These are phyloP conservation scores for Favolaschia claudopus DNA, from an alignment of 768 basidiomycete genomes.

Conservation along the genomic window DNA sequence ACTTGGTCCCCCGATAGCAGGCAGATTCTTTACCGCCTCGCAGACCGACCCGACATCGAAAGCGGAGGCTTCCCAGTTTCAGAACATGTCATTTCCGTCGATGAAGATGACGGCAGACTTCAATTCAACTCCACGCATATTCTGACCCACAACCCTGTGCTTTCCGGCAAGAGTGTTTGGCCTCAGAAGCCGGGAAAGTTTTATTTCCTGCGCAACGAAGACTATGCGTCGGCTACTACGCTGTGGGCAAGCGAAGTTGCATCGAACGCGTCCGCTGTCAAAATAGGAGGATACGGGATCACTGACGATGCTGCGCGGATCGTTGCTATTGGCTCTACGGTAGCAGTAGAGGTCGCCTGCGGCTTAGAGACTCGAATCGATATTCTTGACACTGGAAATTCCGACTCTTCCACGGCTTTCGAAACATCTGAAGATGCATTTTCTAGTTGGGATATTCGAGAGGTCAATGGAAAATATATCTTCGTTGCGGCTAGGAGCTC, in stretches of 20 bases:
- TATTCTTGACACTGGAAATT: background rate
- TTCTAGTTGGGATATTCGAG: slow-evolving; percentile 17
- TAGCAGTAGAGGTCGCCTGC: slow-evolving; percentile 20
- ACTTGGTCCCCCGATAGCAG: slow-evolving; percentile 25
- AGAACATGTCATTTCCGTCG: slow-evolving; percentile 14
- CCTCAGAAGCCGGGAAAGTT: background rate
- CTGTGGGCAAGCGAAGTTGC: slow-evolving; percentile 8
- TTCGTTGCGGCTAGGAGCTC: slow-evolving; percentile 21
- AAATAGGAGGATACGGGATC: slow-evolving; percentile 13
- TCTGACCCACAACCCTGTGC: slow-evolving; percentile 8
- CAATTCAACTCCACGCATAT: background rate
- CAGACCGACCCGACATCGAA: slow-evolving; percentile 3
- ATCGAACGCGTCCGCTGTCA: background rate
- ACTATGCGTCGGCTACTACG: background rate
- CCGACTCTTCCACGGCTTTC: slow-evolving; percentile 4
- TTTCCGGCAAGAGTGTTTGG: slow-evolving; percentile 7
- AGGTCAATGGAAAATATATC: slow-evolving; percentile 9
- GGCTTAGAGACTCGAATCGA: slow-evolving; percentile 22
- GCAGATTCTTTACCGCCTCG: slow-evolving; percentile 11
- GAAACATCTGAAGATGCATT: slow-evolving; percentile 20
- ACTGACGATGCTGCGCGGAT: slow-evolving; percentile 13
- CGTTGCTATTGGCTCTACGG: background rate
- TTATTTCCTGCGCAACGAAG: background rate
- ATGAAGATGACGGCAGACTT: background rate
- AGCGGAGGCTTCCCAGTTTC: slow-evolving; percentile 12